These are phyloP conservation scores for Exophiala alcalophila DNA, from an alignment of 2,329 filamentous ascomycete genomes.

Conservation along the genomic window DNA sequence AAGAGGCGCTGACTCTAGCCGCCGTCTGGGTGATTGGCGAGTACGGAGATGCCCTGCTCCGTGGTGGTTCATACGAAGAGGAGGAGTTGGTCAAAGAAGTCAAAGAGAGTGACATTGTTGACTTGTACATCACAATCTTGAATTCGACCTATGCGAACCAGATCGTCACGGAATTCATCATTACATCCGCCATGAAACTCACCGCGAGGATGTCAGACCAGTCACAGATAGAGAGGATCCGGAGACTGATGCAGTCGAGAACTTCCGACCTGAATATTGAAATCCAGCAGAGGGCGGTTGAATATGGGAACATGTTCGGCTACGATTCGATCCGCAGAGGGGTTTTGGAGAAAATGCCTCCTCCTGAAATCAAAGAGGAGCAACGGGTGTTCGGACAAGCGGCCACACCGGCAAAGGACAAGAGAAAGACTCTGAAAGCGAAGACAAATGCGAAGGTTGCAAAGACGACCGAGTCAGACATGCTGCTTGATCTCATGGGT, in stretches of 20 bases:
- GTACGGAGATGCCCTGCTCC: conserved; percentile 86
- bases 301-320: conserved; percentile 91
- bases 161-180: conserved; percentile 90
- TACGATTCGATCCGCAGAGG: conserved; percentile 83
- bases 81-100: conserved; percentile 82
- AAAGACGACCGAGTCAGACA: conserved; percentile 77
- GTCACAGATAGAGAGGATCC: conserved; percentile 80
- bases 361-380: conserved; percentile 94
- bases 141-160: conserved; percentile 93
- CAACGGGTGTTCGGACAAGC: conserved; percentile 85
- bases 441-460: conserved; percentile 73
- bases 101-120: conserved; percentile 83
- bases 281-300: conserved; percentile 91
- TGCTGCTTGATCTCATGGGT: conserved; percentile 89
- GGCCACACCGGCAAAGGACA: conserved; percentile 54
- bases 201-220: conserved; percentile 81
- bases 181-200: conserved; percentile 91
- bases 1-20: conserved; percentile 89
- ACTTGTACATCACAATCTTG: conserved; percentile 86
- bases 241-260: conserved; percentile 71
- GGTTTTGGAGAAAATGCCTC: conserved; percentile 95
- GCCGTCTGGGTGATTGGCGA: conserved; percentile 98
- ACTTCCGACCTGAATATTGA: conserved; percentile 90
- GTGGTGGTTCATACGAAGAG: conserved; percentile 87
- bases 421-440: conserved; percentile 64